Conservation (phyloP, 257 asterid genomes). For the Nicotiana benthamiana region DNA sequence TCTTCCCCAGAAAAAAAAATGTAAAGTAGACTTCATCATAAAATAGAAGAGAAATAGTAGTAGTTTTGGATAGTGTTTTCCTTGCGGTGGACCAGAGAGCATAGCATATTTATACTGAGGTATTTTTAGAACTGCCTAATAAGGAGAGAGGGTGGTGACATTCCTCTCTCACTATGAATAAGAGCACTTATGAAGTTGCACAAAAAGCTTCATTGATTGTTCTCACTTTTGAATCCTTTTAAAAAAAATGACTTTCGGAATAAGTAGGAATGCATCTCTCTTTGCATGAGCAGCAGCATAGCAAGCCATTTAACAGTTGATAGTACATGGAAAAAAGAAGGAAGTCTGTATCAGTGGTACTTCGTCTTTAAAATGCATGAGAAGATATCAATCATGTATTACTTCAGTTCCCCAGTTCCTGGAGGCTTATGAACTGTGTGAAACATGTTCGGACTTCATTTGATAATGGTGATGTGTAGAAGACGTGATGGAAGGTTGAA, state of each 20-base stretch:
- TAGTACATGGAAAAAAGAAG: neutral
- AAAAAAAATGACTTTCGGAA: neutral
- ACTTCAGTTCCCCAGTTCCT: neutral
- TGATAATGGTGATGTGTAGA: neutral
- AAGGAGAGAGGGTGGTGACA: neutral
- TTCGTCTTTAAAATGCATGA: neutral
- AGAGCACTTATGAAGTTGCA: neutral
- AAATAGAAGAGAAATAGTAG: neutral
- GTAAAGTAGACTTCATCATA: neutral
- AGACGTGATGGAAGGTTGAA: neutral
- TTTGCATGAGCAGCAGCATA: neutral
- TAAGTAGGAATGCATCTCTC: neutral
- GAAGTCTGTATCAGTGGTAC: neutral
- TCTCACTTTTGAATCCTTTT: neutral
- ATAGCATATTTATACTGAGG: neutral
- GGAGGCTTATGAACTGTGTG: neutral
- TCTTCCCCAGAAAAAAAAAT: too few relatives aligned
- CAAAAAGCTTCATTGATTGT: neutral
- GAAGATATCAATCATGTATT: neutral
- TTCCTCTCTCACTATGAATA: neutral
- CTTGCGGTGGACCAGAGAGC: neutral
- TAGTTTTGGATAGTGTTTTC: neutral
- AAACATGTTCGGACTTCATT: neutral
- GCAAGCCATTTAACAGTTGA: neutral
- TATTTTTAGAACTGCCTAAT: neutral